Conservation (phyloP, 1,284 basidiomycete species). For the Sporisorium exsertum region DNA sequence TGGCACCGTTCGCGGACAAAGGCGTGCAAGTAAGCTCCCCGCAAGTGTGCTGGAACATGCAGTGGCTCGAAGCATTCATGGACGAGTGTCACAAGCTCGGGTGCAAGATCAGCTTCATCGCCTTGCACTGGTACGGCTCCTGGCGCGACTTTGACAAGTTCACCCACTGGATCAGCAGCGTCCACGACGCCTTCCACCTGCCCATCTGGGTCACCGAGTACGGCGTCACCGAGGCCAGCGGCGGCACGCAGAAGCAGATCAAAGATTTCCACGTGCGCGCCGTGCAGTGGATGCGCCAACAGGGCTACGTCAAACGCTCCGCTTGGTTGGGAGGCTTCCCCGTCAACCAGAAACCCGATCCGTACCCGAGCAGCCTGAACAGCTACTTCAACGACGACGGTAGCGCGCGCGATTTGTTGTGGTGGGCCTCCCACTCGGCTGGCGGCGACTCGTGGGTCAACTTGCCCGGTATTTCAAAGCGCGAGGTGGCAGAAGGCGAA, state of each 20-base stretch:
- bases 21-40: constrained; percentile 62
- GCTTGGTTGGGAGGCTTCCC: constrained; percentile 65
- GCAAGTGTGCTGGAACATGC: constrained; percentile 64
- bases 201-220: constrained; percentile 67
- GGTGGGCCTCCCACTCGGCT: constrained; percentile 23
- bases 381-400: constrained; percentile 58
- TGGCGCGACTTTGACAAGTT: constrained; percentile 57
- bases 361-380: constrained; percentile 55
- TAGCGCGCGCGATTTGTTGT: constrained; percentile 27
- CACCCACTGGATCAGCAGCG: constrained; percentile 51
- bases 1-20: constrained; percentile 57
- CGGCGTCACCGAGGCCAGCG: constrained; percentile 55
- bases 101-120: constrained; percentile 60
- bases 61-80: constrained; percentile 64
- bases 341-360: constrained; percentile 57
- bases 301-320: constrained; percentile 57
- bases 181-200: constrained; percentile 45
- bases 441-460: constrained; percentile 26
- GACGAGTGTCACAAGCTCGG: constrained; percentile 49
- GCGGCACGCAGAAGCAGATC: constrained; percentile 46
- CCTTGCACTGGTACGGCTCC: constrained; percentile 67
- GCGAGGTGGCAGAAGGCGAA: constrained; percentile 8
- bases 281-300: constrained; percentile 49
- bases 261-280: constrained; percentile 52
- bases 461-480: constrained; percentile 21